Percentiles rank a stretch among this genome's conserved stretches.
Conservation (phyloP, 2,329 filamentous ascomycete species). For the Aspergillus novofumigatus region DNA sequence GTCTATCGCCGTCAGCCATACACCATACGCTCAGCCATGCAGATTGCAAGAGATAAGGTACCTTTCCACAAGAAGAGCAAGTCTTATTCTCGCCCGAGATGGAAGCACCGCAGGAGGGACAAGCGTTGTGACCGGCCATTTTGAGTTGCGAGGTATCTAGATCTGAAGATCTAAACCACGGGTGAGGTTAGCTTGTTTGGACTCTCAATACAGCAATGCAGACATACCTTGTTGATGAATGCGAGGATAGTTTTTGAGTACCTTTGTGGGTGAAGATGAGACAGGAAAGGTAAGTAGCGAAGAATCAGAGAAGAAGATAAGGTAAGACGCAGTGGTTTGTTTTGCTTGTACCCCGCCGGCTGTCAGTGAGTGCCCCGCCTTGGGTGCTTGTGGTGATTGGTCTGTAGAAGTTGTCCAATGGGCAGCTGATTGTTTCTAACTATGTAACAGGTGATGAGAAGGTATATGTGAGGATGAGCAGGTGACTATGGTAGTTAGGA, state of each 20-base stretch:
- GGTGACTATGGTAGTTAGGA: neutral
- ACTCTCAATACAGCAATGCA: neutral
- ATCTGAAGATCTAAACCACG: neutral
- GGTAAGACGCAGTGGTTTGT: neutral
- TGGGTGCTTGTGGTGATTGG: neutral
- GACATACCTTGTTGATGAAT: neutral
- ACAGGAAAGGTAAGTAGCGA: neutral
- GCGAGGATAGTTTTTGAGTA: neutral
- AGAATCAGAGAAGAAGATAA: neutral
- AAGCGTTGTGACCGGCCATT: slow-evolving; percentile 22
- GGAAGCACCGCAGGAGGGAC: slow-evolving; percentile 23
- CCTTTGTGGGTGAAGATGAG: neutral
- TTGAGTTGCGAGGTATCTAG: neutral
- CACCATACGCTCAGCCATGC: neutral
- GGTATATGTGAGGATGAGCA: neutral
- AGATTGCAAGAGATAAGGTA: slow-evolving; percentile 10
- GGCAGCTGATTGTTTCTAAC: neutral
- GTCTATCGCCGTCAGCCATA: slow-evolving; percentile 10
- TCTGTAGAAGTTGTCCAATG: neutral
- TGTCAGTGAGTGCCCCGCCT: neutral
- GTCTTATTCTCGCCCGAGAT: slow-evolving; percentile 26
- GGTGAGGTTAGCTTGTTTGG: neutral
- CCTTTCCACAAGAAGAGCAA: slow-evolving; percentile 26
- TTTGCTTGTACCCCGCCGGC: neutral
- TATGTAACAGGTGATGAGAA: neutral